Evolutionary conservation across 148 eudicot species (phyloP).

Genomic region (Vaccinium darrowii): DNA sequence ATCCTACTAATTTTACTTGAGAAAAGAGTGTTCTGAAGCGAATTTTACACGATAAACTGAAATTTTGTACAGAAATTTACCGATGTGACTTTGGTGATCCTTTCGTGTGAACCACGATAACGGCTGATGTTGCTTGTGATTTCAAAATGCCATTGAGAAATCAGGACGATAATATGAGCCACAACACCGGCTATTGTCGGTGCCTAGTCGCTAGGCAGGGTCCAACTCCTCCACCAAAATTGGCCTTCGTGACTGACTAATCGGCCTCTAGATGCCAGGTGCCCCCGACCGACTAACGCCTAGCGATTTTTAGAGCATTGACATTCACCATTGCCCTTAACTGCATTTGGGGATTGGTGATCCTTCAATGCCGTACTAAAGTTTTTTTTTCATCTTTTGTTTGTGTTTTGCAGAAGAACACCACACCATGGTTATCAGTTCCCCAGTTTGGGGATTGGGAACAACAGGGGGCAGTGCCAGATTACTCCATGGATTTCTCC

Average conservation of each 20-base stretch:
- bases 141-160: neutral
- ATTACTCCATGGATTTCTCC: constrained; percentile 91
- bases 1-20: neutral
- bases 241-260: too few relatives aligned
- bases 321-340: neutral
- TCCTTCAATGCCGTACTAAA: neutral
- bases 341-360: constrained; percentile 8
- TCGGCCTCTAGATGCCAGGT: too few relatives aligned
- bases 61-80: neutral
- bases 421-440: constrained; percentile 78
- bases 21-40: neutral
- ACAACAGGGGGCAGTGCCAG: constrained; percentile 74
- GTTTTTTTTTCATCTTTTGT: neutral
- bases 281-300: too few relatives aligned
- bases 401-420: constrained; percentile 43
- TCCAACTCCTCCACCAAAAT: too few relatives aligned
- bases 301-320: too few relatives aligned
- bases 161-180: neutral
- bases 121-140: neutral
- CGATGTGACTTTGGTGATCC: neutral
- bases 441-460: constrained; percentile 99
- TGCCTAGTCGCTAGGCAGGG: too few relatives aligned
- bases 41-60: neutral
- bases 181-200: too few relatives aligned
- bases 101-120: neutral